Base-by-base conservation (phyloP, 1,139 yeast genomes). In the Magnusiomyces suaveolens region DNA sequence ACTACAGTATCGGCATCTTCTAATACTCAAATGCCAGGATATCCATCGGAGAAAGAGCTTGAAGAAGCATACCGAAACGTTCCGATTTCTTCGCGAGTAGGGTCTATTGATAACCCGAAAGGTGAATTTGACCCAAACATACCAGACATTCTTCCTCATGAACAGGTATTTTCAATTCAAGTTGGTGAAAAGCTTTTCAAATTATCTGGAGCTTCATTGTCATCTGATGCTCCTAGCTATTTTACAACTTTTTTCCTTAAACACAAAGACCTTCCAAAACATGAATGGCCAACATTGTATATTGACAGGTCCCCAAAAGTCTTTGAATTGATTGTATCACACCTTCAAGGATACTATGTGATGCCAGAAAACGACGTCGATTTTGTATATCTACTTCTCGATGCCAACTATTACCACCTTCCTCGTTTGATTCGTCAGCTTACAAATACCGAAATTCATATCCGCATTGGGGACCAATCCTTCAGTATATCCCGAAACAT, bases 151-250 rank as follows among this genome's bases (percentile, higher is more conserved):
- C 73, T 87, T 36, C 83, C 92, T 32, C 81, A 77, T 60, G 84
- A 82, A 51, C 79, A 76, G 41, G 81, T 87, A 63, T 88, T 78
- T 67, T 76, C 82, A 16, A 78, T 89, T 29, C 89, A 85, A 66
- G 83, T 88, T 2, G 96, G 96, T 0, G 78, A 76, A 54, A 75
- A 76, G 59, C 49, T 65, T 47, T 70, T 67, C 55, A 60, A 66
- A 41, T 63, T 74, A 21, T 83, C 92, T 64, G 97, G 96, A 0
- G 89, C 92, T 0, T 87, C 96, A 3, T 69, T 89, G 46, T 84
- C 90, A 25, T 86, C 87, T 1, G 97, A 88, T 69, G 59, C 74
- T 0, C 81, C 81, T 0, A 74, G 77, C 14, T 77, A 74, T 58
- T 77, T 77, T 64, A 76, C 81, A 2, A 72, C 71, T 43, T 75